Evolutionary conservation across 352 stramenopile species (phyloP).

Genomic region (Phytophthora sansomeana): DNA sequence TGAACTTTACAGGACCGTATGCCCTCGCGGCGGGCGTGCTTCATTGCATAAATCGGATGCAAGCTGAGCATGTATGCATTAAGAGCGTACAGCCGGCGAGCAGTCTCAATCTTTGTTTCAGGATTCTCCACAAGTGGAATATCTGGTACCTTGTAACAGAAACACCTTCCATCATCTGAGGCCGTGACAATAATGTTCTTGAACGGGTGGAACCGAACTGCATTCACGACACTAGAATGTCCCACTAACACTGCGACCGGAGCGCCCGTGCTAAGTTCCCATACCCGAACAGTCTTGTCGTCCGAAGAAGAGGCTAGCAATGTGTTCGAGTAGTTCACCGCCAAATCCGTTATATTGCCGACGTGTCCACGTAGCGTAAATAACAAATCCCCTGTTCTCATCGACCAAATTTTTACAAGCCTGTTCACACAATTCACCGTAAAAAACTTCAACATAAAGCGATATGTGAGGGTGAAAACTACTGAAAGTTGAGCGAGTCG

Average conservation of each 20-base stretch:
- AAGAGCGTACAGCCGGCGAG: constrained; percentile 71
- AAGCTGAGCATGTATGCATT: constrained; percentile 85
- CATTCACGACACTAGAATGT: constrained; percentile 89
- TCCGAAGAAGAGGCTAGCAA: constrained; percentile 88
- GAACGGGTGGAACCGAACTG: constrained; percentile 86
- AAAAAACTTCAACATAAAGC: neutral
- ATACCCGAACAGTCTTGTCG: constrained; percentile 90
- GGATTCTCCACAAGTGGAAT: constrained; percentile 56
- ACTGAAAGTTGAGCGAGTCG: neutral
- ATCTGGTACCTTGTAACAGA: constrained; percentile 91
- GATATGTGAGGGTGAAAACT: neutral
- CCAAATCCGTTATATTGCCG: constrained; percentile 91
- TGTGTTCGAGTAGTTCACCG: constrained; percentile 85
- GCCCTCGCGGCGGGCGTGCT: constrained; percentile 60
- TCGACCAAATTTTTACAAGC: constrained; percentile 97
- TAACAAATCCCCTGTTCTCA: constrained; percentile 82
- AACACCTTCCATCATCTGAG: constrained; percentile 92
- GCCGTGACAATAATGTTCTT: constrained; percentile 92
- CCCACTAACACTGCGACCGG: constrained; percentile 87
- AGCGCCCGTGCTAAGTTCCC: constrained; percentile 85
- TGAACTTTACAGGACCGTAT: constrained; percentile 80
- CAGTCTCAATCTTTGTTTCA: constrained; percentile 84
- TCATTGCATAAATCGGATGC: constrained; percentile 82
- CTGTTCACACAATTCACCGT: constrained; percentile 39
- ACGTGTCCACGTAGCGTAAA: constrained; percentile 89